Evolutionary conservation across 2,329 filamentous ascomycete genomes (phyloP).

Genomic region (Akanthomyces lecanii): DNA sequence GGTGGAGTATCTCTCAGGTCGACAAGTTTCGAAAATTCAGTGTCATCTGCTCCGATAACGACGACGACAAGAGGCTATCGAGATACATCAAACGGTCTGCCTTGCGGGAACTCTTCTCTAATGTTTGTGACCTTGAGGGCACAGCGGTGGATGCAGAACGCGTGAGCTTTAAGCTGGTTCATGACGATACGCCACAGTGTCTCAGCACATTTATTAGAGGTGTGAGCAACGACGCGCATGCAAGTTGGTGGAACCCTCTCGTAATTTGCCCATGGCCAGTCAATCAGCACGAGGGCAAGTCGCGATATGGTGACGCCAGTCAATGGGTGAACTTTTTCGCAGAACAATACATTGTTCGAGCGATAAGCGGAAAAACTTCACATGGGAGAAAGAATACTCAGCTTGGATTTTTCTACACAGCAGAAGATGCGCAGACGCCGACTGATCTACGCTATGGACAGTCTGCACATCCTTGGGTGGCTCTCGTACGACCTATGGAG

Average conservation of each 20-base stretch:
- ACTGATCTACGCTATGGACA: constrained; percentile 12
- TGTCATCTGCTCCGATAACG: constrained; percentile 46
- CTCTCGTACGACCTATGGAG: constrained; percentile 42
- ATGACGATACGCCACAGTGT: not conserved
- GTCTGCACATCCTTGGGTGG: constrained; percentile 48
- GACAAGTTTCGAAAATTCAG: constrained; percentile 51
- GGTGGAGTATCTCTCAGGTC: constrained; percentile 49
- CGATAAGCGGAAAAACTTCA: not conserved
- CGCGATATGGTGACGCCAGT: not conserved
- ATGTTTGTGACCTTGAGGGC: not conserved
- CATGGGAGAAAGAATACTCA: constrained; percentile 21
- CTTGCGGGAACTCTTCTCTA: not conserved
- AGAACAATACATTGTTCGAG: not conserved
- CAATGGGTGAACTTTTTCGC: constrained; percentile 10
- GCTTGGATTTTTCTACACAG: constrained; percentile 48
- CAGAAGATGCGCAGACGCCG: constrained; percentile 34
- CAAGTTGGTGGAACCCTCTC: not conserved
- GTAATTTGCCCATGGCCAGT: constrained; percentile 11
- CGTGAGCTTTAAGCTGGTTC: not conserved
- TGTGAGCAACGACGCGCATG: not conserved
- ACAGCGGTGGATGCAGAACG: not conserved
- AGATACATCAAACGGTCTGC: constrained; percentile 22
- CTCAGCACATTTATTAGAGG: not conserved
- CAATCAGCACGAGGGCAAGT: not conserved
- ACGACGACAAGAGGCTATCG: constrained; percentile 22